Conservation (phyloP, 495 filamentous ascomycete genomes). For the Lindgomyces ingoldianus region DNA sequence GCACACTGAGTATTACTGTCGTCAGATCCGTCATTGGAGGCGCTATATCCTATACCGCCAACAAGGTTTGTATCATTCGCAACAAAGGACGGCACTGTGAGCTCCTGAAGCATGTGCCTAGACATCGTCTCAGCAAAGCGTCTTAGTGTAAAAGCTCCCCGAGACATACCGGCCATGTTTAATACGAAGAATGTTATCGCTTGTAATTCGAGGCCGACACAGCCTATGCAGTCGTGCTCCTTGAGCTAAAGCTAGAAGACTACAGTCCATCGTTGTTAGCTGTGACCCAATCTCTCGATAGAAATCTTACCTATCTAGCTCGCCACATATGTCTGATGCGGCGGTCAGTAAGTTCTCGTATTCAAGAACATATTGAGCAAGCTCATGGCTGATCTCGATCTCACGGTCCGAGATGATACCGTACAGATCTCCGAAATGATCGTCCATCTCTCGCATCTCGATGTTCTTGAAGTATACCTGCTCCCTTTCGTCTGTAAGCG, state of each 20-base stretch:
- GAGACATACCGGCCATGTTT: constrained; percentile 66
- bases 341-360: constrained; percentile 66
- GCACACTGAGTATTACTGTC: neutral
- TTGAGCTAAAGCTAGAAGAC: constrained; percentile 76
- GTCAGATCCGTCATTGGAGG: neutral
- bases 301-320: constrained; percentile 68
- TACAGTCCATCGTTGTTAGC: constrained; percentile 42
- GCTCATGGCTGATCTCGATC: constrained; percentile 81
- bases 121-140: constrained; percentile 14
- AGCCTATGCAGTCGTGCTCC: constrained; percentile 77
- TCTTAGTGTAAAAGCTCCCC: neutral
- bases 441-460: constrained; percentile 81
- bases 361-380: constrained; percentile 70
- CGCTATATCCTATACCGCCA: constrained; percentile 58
- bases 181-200: constrained; percentile 73
- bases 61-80: constrained; percentile 73
- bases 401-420: constrained; percentile 85
- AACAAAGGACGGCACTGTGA: constrained; percentile 82
- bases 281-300: neutral
- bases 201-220: constrained; percentile 67
- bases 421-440: constrained; percentile 81
- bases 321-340: constrained; percentile 76
- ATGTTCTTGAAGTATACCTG: constrained; percentile 84
- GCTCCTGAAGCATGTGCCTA: constrained; percentile 85
- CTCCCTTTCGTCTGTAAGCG: constrained; percentile 38